Conservation (phyloP, 495 filamentous ascomycete genomes). For the Terfezia claveryi region DNA sequence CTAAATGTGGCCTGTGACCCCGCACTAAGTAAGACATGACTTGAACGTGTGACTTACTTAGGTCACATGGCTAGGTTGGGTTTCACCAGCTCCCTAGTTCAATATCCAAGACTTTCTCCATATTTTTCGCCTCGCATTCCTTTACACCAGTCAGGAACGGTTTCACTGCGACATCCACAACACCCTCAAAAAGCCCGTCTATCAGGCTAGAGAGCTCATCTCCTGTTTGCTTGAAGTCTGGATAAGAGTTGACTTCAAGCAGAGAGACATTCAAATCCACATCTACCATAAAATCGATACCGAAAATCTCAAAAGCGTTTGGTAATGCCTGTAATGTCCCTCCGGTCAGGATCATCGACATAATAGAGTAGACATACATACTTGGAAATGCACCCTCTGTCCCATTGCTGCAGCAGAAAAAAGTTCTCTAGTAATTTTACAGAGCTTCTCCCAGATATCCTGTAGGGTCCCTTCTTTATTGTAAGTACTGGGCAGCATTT, state of each 20-base stretch:
- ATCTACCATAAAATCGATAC: slow-evolving; percentile 76
- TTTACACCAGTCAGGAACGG: slow-evolving; percentile 32
- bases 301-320: slow-evolving; percentile 80
- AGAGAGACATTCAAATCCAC: slow-evolving; percentile 39
- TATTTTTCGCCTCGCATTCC: slow-evolving; percentile 11
- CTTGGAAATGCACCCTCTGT: slow-evolving; percentile 60
- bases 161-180: slow-evolving; percentile 41
- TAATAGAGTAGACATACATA: neutral
- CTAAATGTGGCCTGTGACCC: too few relatives aligned
- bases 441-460: slow-evolving; percentile 37
- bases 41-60: too few relatives aligned
- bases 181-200: slow-evolving; percentile 49
- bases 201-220: slow-evolving; percentile 47
- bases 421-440: slow-evolving; percentile 38
- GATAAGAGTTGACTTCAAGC: slow-evolving; percentile 89
- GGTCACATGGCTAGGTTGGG: too few relatives aligned
- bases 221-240: slow-evolving; percentile 84
- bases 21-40: too few relatives aligned
- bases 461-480: slow-evolving; percentile 30
- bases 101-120: slow-evolving; percentile 12
- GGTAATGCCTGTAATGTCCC: slow-evolving; percentile 30
- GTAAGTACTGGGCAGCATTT: too few relatives aligned
- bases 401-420: slow-evolving; percentile 66
- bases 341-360: neutral
- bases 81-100: neutral